Conservation (phyloP, 1,139 yeast genomes). For the Wickerhamomyces sp. region DNA sequence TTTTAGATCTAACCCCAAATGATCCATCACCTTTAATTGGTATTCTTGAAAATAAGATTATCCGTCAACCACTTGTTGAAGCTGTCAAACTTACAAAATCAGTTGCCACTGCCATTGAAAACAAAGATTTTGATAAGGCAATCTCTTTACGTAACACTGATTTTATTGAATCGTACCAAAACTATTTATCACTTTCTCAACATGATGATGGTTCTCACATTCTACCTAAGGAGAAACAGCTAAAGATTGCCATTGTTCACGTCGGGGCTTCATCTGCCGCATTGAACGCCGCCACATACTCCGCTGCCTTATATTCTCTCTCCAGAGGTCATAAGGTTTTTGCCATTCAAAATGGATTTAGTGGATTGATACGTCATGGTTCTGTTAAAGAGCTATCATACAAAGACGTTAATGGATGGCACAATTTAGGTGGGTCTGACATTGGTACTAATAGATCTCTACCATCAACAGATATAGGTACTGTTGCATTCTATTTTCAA, state of each 20-base stretch:
- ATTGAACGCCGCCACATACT: slow-evolving; percentile 71
- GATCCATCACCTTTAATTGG: slow-evolving; percentile 79
- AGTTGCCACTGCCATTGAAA: slow-evolving; percentile 64
- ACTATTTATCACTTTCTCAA: slow-evolving; percentile 61
- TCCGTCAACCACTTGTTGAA: slow-evolving; percentile 64
- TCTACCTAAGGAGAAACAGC: slow-evolving; percentile 52
- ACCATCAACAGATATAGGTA: slow-evolving; percentile 67
- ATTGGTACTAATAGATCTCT: slow-evolving; percentile 76
- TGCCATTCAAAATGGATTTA: slow-evolving; percentile 73
- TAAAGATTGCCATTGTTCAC: slow-evolving; percentile 67
- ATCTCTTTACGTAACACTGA: slow-evolving; percentile 67
- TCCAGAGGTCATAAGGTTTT: slow-evolving; percentile 71
- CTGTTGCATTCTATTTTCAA: slow-evolving; percentile 73
- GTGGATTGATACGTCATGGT: slow-evolving; percentile 74
- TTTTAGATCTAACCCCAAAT: slow-evolving; percentile 61
- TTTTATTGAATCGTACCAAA: slow-evolving; percentile 60
- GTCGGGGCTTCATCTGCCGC: slow-evolving; percentile 87
- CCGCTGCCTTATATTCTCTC: slow-evolving; percentile 70
- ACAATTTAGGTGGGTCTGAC: slow-evolving; percentile 73
- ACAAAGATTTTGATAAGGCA: slow-evolving; percentile 58
- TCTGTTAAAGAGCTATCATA: slow-evolving; percentile 58
- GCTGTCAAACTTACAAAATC: slow-evolving; percentile 67
- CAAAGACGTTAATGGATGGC: slow-evolving; percentile 73
- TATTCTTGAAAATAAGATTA: slow-evolving; percentile 65
- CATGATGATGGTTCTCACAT: slow-evolving; percentile 59